These are phyloP conservation scores for Ascochyta koolunga DNA, from an alignment of 2,329 filamentous ascomycete genomes.

Conservation along the genomic window DNA sequence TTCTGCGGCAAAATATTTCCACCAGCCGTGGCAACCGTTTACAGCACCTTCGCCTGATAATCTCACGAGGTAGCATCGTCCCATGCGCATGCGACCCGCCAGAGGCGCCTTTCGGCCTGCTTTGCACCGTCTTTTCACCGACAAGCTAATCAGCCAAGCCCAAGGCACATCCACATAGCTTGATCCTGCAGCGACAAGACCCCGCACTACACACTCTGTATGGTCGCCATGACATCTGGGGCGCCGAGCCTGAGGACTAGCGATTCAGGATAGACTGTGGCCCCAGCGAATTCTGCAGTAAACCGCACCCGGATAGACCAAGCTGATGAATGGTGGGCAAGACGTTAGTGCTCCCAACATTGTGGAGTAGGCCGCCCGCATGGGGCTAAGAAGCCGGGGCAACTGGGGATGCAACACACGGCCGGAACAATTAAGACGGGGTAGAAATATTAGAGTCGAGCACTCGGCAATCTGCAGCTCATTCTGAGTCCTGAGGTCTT, in stretches of 20 bases:
- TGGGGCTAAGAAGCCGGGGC: slow-evolving; percentile 29
- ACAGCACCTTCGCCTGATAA: slow-evolving; percentile 21
- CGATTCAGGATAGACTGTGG: slow-evolving; percentile 16
- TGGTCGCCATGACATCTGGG: slow-evolving; percentile 21
- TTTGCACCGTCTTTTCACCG: slow-evolving; percentile 27
- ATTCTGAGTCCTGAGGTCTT: slow-evolving; percentile 25
- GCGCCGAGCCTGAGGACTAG: slow-evolving; percentile 14
- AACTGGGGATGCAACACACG: slow-evolving; percentile 22
- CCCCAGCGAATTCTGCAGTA: slow-evolving; percentile 12
- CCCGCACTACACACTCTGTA: slow-evolving; percentile 27
- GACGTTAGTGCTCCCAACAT: slow-evolving; percentile 23
- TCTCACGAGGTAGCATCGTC: slow-evolving; percentile 28
- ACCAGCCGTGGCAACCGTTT: slow-evolving; percentile 26
- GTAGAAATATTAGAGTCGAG: slow-evolving; percentile 32
- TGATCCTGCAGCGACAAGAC: slow-evolving; percentile 19
- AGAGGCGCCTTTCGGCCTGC: slow-evolving; percentile 23
- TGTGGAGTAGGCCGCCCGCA: slow-evolving; percentile 29
- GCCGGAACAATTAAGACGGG: slow-evolving; percentile 25
- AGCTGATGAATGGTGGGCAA: slow-evolving; percentile 11
- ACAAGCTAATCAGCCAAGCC: slow-evolving; percentile 28
- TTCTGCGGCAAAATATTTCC: slow-evolving; percentile 28
- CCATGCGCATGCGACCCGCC: slow-evolving; percentile 23
- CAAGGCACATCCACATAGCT: slow-evolving; percentile 30
- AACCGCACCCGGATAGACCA: slow-evolving; percentile 13
- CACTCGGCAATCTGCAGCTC: slow-evolving; percentile 23